Percentiles rank a stretch among this genome's conserved stretches.
These are phyloP conservation scores for Dendrocalamus sinicus DNA, from an alignment of 176 grass and related monocot species.

Conservation along the genomic window DNA sequence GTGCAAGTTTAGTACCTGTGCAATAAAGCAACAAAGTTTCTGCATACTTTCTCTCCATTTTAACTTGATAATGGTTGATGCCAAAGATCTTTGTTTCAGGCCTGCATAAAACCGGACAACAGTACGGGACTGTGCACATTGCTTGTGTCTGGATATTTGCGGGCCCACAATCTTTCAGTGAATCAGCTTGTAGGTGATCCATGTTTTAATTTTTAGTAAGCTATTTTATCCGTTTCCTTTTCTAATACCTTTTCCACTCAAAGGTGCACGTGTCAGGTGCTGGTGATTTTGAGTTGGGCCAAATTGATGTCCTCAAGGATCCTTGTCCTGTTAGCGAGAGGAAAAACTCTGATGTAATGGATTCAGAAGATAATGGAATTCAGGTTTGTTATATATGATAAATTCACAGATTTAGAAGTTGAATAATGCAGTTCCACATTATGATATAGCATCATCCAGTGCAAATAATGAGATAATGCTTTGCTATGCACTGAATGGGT, in stretches of 20 bases:
- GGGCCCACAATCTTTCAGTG: slow-evolving; percentile 76
- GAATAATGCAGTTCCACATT: background rate
- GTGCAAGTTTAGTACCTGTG: background rate
- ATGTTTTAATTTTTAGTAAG: slow-evolving; percentile 32
- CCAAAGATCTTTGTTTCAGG: slow-evolving; percentile 49
- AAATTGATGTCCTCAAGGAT: slow-evolving; percentile 90
- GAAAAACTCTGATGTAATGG: slow-evolving; percentile 73
- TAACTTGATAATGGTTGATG: slow-evolving; percentile 1
- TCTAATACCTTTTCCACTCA: slow-evolving; percentile 55
- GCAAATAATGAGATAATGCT: slow-evolving; percentile 1
- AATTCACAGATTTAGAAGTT: slow-evolving; percentile 35
- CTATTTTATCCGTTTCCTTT: slow-evolving; percentile 35
- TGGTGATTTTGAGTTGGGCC: slow-evolving; percentile 83
- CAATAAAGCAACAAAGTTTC: slow-evolving; percentile 17
- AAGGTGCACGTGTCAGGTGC: slow-evolving; percentile 90
- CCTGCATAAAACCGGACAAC: slow-evolving; percentile 54
- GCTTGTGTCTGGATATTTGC: slow-evolving; percentile 84
- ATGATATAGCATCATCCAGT: background rate
- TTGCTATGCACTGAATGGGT: background rate
- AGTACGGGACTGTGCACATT: slow-evolving; percentile 74
- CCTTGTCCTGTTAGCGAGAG: slow-evolving; percentile 69
- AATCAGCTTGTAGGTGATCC: slow-evolving; percentile 86
- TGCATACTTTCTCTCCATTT: background rate
- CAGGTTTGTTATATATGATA: slow-evolving; percentile 63
- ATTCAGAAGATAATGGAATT: slow-evolving; percentile 65